Evolutionary conservation across 83 land plant species (phyloP).

Genomic region (Diphasiastrum complanatum): DNA sequence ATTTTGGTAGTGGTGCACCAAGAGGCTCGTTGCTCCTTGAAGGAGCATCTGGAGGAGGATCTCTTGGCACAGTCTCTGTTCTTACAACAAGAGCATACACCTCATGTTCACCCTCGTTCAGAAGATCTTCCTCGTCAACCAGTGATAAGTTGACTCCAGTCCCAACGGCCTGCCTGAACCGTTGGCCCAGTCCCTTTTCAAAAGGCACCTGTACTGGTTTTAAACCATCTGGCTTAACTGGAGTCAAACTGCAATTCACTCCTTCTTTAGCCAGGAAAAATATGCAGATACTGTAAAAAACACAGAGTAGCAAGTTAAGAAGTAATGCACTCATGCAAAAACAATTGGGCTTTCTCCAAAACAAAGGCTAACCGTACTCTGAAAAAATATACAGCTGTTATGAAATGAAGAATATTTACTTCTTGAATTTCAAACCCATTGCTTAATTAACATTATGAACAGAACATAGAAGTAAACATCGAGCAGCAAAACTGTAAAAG

Average conservation of each 20-base stretch:
- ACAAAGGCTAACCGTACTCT: neutral
- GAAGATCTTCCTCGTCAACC: constrained; percentile 46
- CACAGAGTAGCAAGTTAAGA: neutral
- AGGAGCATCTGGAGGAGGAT: constrained; percentile 16
- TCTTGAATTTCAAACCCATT: too few relatives aligned
- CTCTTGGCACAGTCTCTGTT: constrained; percentile 37
- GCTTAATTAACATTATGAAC: too few relatives aligned
- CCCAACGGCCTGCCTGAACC: constrained; percentile 63
- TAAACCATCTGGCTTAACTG: constrained; percentile 39
- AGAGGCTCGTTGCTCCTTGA: neutral
- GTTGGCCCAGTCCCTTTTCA: constrained; percentile 62
- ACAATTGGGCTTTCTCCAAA: neutral
- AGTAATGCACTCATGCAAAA: neutral
- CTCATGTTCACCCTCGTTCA: constrained; percentile 40
- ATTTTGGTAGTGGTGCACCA: constrained; percentile 8
- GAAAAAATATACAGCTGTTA: too few relatives aligned
- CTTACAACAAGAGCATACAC: constrained; percentile 57
- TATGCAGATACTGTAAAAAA: constrained; percentile 51
- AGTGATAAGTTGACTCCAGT: constrained; percentile 61
- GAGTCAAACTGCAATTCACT: constrained; percentile 40
- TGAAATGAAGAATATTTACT: too few relatives aligned
- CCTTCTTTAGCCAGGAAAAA: constrained; percentile 75
- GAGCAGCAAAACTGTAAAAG: too few relatives aligned
- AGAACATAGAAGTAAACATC: too few relatives aligned
- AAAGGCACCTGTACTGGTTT: constrained; percentile 50